Conservation (phyloP, 2,329 filamentous ascomycete species). For the Fusarium stilboides region DNA sequence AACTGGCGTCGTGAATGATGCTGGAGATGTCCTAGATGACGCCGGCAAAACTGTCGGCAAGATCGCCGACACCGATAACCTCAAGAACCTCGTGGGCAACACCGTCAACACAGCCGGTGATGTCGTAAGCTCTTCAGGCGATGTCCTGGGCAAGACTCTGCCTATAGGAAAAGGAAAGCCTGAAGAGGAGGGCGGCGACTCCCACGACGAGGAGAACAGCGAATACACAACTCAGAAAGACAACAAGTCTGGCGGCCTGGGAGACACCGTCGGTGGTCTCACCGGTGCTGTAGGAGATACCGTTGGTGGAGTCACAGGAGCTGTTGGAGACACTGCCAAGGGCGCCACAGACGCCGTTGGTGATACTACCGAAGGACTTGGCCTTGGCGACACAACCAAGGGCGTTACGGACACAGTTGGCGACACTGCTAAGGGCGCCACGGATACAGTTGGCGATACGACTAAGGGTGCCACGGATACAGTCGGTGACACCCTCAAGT, state of each 20-base stretch:
- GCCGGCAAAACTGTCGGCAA: constrained; percentile 61
- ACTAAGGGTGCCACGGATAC: constrained; percentile 12
- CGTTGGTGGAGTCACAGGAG: constrained; percentile 15
- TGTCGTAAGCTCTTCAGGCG: constrained; percentile 56
- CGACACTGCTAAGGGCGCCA: constrained; percentile 12
- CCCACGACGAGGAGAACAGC: constrained; percentile 50
- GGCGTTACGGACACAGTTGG: constrained; percentile 22
- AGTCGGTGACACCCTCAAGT: constrained; percentile 24
- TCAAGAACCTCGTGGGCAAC: constrained; percentile 60
- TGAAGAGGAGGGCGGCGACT: constrained; percentile 36
- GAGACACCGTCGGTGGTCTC: constrained; percentile 31
- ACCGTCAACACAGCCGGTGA: constrained; percentile 57
- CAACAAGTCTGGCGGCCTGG: constrained; percentile 52
- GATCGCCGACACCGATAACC: constrained; percentile 58
- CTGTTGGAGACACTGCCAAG: constrained; percentile 32
- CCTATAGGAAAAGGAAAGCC: constrained; percentile 52
- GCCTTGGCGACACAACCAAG: constrained; percentile 24
- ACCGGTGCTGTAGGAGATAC: constrained; percentile 27
- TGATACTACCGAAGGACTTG: constrained; percentile 7
- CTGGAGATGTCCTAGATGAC: constrained; percentile 62
- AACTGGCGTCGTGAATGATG: constrained; percentile 61
- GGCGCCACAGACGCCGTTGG: constrained; percentile 18
- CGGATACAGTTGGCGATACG: constrained; percentile 8
- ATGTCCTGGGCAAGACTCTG: constrained; percentile 60
- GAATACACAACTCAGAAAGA: constrained; percentile 60